Evolutionary conservation across 177 flowering plant species (phyloP), one percentile per base, ranked within the genome.

Genomic region (Vitis hybrid): DNA sequence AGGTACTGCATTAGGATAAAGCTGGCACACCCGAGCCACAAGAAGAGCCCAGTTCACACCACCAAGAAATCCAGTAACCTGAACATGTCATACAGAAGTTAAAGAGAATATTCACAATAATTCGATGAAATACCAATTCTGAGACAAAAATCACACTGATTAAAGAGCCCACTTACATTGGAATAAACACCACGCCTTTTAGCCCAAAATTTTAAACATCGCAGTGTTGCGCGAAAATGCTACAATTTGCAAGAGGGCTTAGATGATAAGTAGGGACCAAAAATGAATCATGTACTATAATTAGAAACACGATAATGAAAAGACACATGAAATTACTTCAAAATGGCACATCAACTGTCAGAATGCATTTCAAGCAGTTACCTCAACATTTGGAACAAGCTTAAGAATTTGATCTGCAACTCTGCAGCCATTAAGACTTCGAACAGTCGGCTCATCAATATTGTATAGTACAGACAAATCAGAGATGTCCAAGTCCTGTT

Each of bases 31-130:
- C 10, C 90, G 86, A 56, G 97, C 98, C 18, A 94, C 98, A 1
- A 94, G 74, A 65, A 94, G 86, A 59, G 97, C 98, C 98, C 97
- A 94, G 73, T 92, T 94, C 31, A 94, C 93, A 59, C 98, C 98
- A 76, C 98, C 98, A 68, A 94, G 91, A 81, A 90, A 94, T 60
- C 98, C 97, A 72, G 97, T 90, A 2, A 94, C 96, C 97, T 94
- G 74, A 59, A 59, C 15, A 69, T 8, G 48, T 62, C 15, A 2
- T 19, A 63, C 14, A 51, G 3, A 10, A 10, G 15, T 7, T 12
- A 15, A 67, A 16, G 1, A 12, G 29, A n/a, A 39, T 59, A 39
- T 22, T 19, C 53, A 10, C 65, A 8, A 63, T n/a, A 34, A 4
- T 22, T 13, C 5, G 39, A 50, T 19, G 60, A 49, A 31, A 12